phyloP scores from a whole-genome alignment of 2,329 filamentous ascomycete genomes.

The Hymenoscyphus linearis region DNA sequence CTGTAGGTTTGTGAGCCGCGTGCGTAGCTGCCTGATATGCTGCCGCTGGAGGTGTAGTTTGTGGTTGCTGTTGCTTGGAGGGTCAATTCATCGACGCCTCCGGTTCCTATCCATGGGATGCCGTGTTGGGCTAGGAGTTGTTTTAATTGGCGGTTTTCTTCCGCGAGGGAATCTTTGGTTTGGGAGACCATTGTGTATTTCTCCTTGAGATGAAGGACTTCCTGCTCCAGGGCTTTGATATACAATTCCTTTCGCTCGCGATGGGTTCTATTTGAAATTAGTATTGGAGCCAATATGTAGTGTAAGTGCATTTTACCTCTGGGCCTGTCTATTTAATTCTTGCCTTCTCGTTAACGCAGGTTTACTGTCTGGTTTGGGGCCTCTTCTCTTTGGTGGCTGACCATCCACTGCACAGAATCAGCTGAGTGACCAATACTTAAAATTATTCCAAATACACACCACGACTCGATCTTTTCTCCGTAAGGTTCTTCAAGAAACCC shows the following conservation, averaged over 20 bases:
- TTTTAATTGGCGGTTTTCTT: slow-evolving; percentile 75
- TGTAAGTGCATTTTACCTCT: slow-evolving; percentile 58
- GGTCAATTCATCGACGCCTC: slow-evolving; percentile 28
- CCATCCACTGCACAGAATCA: slow-evolving; percentile 53
- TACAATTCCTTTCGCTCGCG: slow-evolving; percentile 95
- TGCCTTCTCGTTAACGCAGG: slow-evolving; percentile 87
- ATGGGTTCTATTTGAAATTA: slow-evolving; percentile 65
- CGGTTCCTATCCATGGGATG: slow-evolving; percentile 35
- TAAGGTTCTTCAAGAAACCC: slow-evolving; percentile 60
- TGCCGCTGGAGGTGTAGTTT: slow-evolving; percentile 48
- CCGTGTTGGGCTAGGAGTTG: slow-evolving; percentile 50
- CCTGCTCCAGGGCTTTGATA: slow-evolving; percentile 87
- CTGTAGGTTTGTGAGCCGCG: slow-evolving; percentile 36
- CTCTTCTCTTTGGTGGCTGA: slow-evolving; percentile 79
- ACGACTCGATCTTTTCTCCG: slow-evolving; percentile 72
- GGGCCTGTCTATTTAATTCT: slow-evolving; percentile 91
- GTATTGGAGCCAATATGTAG: neutral
- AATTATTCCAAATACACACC: slow-evolving; percentile 41
- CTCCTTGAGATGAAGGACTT: slow-evolving; percentile 84
- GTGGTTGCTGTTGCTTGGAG: slow-evolving; percentile 44
- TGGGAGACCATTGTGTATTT: slow-evolving; percentile 68
- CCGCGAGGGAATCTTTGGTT: slow-evolving; percentile 68
- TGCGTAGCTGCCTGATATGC: slow-evolving; percentile 58
- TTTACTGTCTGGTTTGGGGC: slow-evolving; percentile 94
- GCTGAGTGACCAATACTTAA: slow-evolving; percentile 2